These are phyloP conservation scores for Fusarium nisikadoi DNA, from an alignment of 2,329 filamentous ascomycete genomes.

Conservation along the genomic window DNA sequence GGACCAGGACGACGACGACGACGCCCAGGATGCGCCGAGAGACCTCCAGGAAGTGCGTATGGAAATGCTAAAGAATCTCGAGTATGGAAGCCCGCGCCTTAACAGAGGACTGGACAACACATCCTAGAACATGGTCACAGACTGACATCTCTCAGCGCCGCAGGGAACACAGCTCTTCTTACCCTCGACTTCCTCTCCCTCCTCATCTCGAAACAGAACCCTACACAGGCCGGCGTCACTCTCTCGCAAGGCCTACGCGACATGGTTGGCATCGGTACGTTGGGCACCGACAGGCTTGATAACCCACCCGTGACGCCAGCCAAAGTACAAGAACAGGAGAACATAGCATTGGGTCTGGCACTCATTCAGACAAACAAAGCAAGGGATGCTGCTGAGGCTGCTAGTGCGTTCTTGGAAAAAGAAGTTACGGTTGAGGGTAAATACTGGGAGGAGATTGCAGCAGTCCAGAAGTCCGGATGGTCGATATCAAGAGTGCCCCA, in stretches of 20 bases:
- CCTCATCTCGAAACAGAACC: conserved; percentile 82
- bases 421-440: conserved; percentile 83
- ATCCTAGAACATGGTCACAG: not conserved
- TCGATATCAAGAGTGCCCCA: conserved; percentile 80
- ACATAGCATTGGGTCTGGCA: conserved; percentile 76
- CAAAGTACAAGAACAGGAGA: conserved; percentile 65
- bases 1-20: conserved; percentile 54
- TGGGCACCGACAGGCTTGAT: conserved; percentile 74
- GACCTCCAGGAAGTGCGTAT: conserved; percentile 63
- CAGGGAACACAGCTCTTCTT: conserved; percentile 69
- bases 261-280: conserved; percentile 76
- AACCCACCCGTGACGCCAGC: conserved; percentile 68
- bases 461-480: conserved; percentile 87
- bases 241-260: conserved; percentile 78
- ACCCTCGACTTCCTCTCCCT: conserved; percentile 86
- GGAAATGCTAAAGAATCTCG: conserved; percentile 67
- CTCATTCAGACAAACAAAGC: conserved; percentile 80
- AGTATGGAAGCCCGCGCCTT: conserved; percentile 55
- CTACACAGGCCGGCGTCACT: conserved; percentile 74
- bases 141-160: conserved; percentile 44
- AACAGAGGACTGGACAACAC: not conserved
- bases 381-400: conserved; percentile 77
- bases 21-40: conserved; percentile 55
- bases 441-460: conserved; percentile 89
- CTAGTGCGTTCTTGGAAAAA: conserved; percentile 76